These are phyloP conservation scores for Trichophaea hybrida DNA, from an alignment of 2,329 filamentous ascomycete species.

Conservation along the genomic window DNA sequence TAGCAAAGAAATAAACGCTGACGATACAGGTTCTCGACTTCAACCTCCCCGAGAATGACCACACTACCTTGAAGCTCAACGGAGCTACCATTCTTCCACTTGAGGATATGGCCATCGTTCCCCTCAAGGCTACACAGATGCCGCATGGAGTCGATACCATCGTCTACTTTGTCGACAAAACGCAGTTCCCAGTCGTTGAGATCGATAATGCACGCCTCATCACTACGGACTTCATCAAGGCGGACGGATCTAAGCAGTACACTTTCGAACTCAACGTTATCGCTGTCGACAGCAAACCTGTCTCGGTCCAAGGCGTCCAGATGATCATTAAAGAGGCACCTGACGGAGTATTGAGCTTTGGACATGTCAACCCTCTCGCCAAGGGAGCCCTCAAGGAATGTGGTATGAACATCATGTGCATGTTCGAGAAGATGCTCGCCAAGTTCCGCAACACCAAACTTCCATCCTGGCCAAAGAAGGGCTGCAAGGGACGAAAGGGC, in stretches of 20 bases:
- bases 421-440: conserved; percentile 5
- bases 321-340: not conserved
- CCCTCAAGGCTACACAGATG: not conserved
- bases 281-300: not conserved
- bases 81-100: not conserved
- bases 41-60: not conserved
- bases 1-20: not conserved
- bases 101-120: not conserved
- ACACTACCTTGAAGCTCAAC: not conserved
- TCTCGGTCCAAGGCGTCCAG: not conserved
- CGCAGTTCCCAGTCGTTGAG: not conserved
- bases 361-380: not conserved
- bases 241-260: not conserved
- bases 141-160: not conserved
- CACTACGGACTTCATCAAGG: not conserved
- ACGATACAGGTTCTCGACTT: conserved; percentile 3
- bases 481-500: not conserved
- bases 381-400: not conserved
- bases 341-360: not conserved
- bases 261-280: conserved; percentile 1
- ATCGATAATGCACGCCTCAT: not conserved
- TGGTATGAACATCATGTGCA: conserved; percentile 1
- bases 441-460: not conserved
- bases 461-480: not conserved
- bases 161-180: not conserved